A percentile compares a stretch with the other conserved stretches of the same genome.
phyloP scores from a whole-genome alignment of 805 yeast genomes.

The Candida glaebosa region DNA sequence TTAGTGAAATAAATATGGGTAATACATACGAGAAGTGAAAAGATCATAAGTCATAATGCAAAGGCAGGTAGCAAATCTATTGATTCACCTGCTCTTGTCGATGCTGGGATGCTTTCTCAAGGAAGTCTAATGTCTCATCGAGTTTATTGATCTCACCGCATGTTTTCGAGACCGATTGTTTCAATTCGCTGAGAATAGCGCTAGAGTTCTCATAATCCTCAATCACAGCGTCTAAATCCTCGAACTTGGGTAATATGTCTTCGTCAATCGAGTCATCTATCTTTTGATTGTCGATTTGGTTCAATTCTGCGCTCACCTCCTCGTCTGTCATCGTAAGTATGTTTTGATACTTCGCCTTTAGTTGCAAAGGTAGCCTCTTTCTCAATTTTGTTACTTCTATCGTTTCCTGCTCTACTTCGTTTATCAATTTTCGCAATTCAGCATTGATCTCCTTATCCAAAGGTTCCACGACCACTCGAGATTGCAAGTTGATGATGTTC shows the following conservation, averaged over 20 bases:
- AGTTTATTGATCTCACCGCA: slow-evolving; percentile 32
- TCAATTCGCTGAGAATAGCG: slow-evolving; percentile 28
- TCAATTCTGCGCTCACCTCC: slow-evolving; percentile 24
- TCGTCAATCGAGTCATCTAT: slow-evolving; percentile 12
- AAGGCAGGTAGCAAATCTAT: neutral
- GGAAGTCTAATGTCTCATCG: slow-evolving; percentile 25
- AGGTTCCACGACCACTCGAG: slow-evolving; percentile 55
- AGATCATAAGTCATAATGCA: neutral
- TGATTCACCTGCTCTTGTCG: slow-evolving; percentile 8
- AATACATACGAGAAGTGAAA: neutral
- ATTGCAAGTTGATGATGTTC: slow-evolving; percentile 29
- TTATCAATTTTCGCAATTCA: slow-evolving; percentile 51
- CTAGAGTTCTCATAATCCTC: slow-evolving; percentile 27
- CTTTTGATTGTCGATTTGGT: slow-evolving; percentile 13
- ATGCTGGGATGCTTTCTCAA: slow-evolving; percentile 19
- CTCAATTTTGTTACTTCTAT: slow-evolving; percentile 55
- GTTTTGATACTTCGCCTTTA: slow-evolving; percentile 34
- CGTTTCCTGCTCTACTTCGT: slow-evolving; percentile 60
- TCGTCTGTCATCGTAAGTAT: slow-evolving; percentile 28
- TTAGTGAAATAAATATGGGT: too few species aligned
- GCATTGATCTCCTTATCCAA: slow-evolving; percentile 65
- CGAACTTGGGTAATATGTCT: slow-evolving; percentile 8
- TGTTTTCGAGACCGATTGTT: slow-evolving; percentile 32
- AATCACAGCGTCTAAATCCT: slow-evolving; percentile 14
- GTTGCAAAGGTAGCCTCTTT: slow-evolving; percentile 45